Conservation (phyloP, 805 yeast species). For the Cyberlindnera euphorbiae region DNA sequence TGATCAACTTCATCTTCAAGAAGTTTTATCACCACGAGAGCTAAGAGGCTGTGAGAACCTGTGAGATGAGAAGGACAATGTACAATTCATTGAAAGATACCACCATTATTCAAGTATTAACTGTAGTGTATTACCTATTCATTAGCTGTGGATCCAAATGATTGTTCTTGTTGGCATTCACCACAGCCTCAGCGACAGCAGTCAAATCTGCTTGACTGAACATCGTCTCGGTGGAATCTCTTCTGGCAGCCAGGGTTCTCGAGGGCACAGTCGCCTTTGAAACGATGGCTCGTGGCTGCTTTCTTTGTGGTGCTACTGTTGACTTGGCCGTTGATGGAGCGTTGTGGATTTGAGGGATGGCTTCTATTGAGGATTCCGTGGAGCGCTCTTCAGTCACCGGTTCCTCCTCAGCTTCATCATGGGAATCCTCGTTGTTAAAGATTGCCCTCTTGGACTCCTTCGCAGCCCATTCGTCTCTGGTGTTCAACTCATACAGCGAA, state of each 20-base stretch:
- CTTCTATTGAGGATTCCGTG: no score
- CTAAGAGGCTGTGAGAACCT: no score
- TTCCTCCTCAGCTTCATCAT: constrained; percentile 4
- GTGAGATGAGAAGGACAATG: no score
- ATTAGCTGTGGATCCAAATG: constrained; percentile 20
- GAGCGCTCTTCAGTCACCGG: no score
- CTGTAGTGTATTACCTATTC: no score
- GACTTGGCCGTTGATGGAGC: no score
- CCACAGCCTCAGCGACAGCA: constrained; percentile 27
- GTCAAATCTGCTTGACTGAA: constrained; percentile 22
- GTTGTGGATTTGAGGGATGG: no score
- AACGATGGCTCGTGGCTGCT: not conserved
- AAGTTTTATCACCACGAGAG: constrained; percentile 57
- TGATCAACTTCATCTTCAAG: constrained; percentile 65
- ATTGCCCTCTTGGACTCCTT: constrained; percentile 22
- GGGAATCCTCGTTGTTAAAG: constrained; percentile 7
- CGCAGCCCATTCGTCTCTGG: constrained; percentile 37
- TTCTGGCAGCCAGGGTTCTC: not conserved
- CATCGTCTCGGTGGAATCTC: constrained; percentile 2
- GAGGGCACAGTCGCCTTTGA: not conserved
- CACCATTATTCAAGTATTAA: no score
- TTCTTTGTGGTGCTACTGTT: not conserved
- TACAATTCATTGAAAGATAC: no score
- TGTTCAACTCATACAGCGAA: constrained; percentile 39
- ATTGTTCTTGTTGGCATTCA: constrained; percentile 9